Base-by-base conservation (phyloP, 495 filamentous ascomycete species). In the Aspergillus ostianus region DNA sequence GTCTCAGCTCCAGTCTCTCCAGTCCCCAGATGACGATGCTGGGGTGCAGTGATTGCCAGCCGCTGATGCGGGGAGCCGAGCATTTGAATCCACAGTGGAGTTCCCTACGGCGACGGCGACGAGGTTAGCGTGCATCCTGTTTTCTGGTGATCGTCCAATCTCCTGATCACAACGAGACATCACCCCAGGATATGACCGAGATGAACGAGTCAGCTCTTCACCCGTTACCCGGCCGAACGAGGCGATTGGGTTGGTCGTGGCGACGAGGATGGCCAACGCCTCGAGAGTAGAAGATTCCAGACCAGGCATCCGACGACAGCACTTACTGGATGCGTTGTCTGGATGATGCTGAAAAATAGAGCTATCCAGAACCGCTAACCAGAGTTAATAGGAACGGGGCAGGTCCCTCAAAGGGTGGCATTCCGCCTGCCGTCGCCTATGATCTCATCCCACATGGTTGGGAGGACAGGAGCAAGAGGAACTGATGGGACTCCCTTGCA, bases 71-170 rank as follows among this genome's bases (percentile, higher is more conserved):
- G 52, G 48, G 2, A 86, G 90, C 49, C 71, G 80, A 65, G 77
- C 70, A 7, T 88, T 87, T 67, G 80, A 80, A 36, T 91, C 90
- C 65, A 74, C 81, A 46, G 84, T 91, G 48, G 79, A 87, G 36
- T 41, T 2, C 23, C 23, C 23, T 2, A 26, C 23, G 23, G 23
- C 36, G 36, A 15, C 10, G 36, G 13, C 36, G 36, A 41, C 29
- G 36, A 41, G 12, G 36, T 17, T 41, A 41, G 36, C 29, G 29
- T 41, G 36, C 36, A 41, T 41, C 36, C 36, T 15, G 10, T 15
- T 13, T 4, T 41, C 8, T 17, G 36, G 12, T 41, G 36, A 41
- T 41, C 36, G 12, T 41, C 36, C 36, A 41, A 41, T 41, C 36
- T 41, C 36, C 36, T 41, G 36, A 41, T 41, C 36, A 41, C 12